Percentiles rank a stretch among this genome's conserved stretches.
Evolutionary conservation across 441 rosid species (phyloP).

Genomic region (Breynia disticha): DNA sequence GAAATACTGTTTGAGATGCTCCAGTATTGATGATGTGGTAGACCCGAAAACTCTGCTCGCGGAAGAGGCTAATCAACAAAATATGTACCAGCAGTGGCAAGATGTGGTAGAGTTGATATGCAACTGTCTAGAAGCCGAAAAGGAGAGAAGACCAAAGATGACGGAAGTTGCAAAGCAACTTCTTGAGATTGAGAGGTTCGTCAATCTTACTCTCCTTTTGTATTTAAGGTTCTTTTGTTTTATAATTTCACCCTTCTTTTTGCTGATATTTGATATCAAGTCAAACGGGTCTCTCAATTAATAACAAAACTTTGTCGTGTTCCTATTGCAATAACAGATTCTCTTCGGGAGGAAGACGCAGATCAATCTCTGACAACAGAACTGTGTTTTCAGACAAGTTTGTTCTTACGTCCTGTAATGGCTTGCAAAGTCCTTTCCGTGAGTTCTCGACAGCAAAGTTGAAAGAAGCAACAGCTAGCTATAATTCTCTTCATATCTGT

Average conservation of each 20-base stretch:
- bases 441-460: conserved; percentile 24
- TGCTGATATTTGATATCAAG: background rate
- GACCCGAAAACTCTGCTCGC: too few species aligned
- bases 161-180: conserved; percentile 4
- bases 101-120: background rate
- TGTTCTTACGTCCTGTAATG: conserved; percentile 22
- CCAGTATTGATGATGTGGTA: too few species aligned
- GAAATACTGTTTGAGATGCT: too few species aligned
- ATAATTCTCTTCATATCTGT: background rate
- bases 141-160: conserved; percentile 7
- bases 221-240: background rate
- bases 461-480: conserved; percentile 21
- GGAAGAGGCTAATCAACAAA: background rate
- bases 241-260: background rate
- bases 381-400: conserved; percentile 22
- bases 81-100: background rate
- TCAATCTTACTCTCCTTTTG: background rate
- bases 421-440: conserved; percentile 22
- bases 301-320: background rate
- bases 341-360: background rate
- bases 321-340: background rate
- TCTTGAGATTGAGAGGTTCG: conserved; percentile 2
- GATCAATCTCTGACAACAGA: conserved; percentile 16
- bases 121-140: background rate
- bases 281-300: background rate